phyloP scores from a whole-genome alignment of 768 basidiomycete genomes.

The Termitomyces sp. region DNA sequence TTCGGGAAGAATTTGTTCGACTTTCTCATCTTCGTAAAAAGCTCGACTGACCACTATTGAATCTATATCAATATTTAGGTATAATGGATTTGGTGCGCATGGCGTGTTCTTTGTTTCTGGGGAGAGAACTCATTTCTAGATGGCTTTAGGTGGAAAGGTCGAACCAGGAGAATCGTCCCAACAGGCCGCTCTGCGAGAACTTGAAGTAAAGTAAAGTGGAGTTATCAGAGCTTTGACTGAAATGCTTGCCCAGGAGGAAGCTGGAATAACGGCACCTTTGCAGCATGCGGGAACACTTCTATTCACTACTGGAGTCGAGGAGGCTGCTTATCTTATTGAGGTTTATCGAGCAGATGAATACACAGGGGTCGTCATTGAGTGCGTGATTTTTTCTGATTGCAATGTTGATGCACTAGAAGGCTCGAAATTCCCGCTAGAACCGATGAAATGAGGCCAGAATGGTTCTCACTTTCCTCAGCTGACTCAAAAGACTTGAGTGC shows the following conservation, averaged over 20 bases:
- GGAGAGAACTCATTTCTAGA: not conserved
- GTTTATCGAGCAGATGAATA: conserved; percentile 64
- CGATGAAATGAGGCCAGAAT: conserved; percentile 84
- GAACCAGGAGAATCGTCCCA: conserved; percentile 64
- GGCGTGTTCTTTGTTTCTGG: not conserved
- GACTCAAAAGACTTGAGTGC: not conserved
- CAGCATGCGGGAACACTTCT: conserved; percentile 58
- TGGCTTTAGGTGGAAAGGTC: conserved; percentile 60
- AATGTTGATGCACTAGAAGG: not conserved
- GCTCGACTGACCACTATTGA: not conserved
- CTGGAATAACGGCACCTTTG: conserved; percentile 66
- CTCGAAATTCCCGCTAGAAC: conserved; percentile 38
- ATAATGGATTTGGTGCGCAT: conserved; percentile 72
- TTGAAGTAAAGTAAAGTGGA: conserved; percentile 34
- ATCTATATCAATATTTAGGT: conserved; percentile 35
- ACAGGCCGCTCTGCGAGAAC: conserved; percentile 74
- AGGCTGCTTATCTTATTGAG: conserved; percentile 67
- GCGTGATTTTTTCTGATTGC: conserved; percentile 17
- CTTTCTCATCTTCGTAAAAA: not conserved
- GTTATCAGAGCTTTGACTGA: not conserved
- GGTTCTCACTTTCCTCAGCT: conserved; percentile 47
- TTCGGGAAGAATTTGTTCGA: conserved; percentile 60
- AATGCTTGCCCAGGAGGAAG: conserved; percentile 60
- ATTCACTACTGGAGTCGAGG: conserved; percentile 48
- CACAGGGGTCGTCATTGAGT: conserved; percentile 63